Percentiles rank a stretch among this genome's conserved stretches.
Conservation (phyloP, 2,329 filamentous ascomycete species). For the Colletotrichum sp. region DNA sequence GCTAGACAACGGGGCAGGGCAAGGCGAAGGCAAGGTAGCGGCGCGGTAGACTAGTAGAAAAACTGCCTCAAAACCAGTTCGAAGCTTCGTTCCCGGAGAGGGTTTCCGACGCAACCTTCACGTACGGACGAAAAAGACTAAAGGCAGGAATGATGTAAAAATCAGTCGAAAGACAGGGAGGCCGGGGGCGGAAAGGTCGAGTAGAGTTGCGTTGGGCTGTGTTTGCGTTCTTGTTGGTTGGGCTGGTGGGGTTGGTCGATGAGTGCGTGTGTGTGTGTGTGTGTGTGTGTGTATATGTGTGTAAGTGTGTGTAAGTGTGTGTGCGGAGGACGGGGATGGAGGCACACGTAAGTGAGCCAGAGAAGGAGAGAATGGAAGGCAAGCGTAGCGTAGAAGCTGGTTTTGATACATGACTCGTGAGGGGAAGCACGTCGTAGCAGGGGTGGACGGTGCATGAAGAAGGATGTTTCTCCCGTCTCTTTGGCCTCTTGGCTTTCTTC, state of each 20-base stretch:
- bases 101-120: background rate
- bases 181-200: background rate
- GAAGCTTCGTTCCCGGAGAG: background rate
- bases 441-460: background rate
- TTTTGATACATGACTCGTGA: background rate
- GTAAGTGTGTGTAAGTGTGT: background rate
- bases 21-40: background rate
- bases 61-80: background rate
- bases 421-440: background rate
- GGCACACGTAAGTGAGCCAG: background rate
- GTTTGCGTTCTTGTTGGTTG: background rate
- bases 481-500: background rate
- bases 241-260: background rate
- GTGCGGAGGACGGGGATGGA: background rate
- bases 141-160: background rate
- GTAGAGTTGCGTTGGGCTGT: background rate
- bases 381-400: background rate
- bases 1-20: background rate
- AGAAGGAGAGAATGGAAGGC: background rate
- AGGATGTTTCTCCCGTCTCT: background rate
- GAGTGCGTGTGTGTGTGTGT: too few species aligned
- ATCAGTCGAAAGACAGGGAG: constrained; percentile 2
- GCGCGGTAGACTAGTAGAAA: background rate
- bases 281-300: too few species aligned
- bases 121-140: background rate